These are phyloP conservation scores for Cryptococcus wingfieldii DNA, from an alignment of 1,284 basidiomycete species.

Conservation along the genomic window DNA sequence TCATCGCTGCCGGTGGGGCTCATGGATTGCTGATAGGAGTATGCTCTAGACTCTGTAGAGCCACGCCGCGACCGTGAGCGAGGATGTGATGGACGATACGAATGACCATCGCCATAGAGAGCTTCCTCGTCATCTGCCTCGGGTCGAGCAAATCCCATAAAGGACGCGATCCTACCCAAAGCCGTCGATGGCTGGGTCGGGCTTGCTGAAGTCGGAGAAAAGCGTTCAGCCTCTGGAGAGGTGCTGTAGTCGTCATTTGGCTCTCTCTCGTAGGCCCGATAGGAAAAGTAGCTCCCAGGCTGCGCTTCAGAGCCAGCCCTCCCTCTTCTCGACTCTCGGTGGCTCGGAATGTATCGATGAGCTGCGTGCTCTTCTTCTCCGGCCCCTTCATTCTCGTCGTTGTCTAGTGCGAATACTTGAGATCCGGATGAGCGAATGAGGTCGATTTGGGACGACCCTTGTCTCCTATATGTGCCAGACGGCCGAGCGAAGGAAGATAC, in stretches of 20 bases:
- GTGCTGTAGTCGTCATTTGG: constrained; percentile 1
- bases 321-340: constrained; percentile 4
- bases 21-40: constrained; percentile 1
- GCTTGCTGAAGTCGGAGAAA: constrained; percentile 7
- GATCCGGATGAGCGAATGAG: constrained; percentile 30
- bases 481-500: constrained; percentile 19
- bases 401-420: constrained; percentile 38
- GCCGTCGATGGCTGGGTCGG: constrained; percentile 30
- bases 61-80: constrained; percentile 20
- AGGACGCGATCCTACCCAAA: constrained; percentile 42
- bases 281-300: constrained; percentile 8
- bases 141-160: constrained; percentile 36
- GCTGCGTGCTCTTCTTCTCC: constrained; percentile 23
- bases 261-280: background rate
- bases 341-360: background rate
- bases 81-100: constrained; percentile 14
- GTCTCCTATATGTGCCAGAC: constrained; percentile 14
- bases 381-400: constrained; percentile 37
- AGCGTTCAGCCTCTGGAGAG: constrained; percentile 1
- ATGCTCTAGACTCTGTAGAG: constrained; percentile 20
- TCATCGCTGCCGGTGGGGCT: constrained; percentile 20
- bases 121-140: constrained; percentile 23
- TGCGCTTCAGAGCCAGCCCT: constrained; percentile 4
- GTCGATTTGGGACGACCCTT: constrained; percentile 22
- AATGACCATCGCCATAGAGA: constrained; percentile 7